Evolutionary conservation across 1,284 basidiomycete species (phyloP).

Genomic region (Tilletia indica): DNA sequence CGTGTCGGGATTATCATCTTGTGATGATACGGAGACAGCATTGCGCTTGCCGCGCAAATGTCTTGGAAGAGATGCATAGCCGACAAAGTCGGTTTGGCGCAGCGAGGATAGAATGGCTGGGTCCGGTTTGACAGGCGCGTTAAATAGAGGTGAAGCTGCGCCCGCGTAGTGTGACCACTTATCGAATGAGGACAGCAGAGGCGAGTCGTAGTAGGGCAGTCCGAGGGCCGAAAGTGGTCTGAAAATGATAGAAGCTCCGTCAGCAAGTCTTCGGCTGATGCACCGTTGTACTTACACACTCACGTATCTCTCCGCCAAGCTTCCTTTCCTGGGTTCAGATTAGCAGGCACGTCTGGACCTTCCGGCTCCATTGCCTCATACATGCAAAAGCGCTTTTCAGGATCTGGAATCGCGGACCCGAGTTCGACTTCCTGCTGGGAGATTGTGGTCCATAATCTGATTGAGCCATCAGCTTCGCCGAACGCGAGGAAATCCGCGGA

Average conservation of each 20-base stretch:
- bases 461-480: slow-evolving; percentile 79
- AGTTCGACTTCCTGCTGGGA: slow-evolving; percentile 51
- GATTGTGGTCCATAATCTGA: slow-evolving; percentile 76
- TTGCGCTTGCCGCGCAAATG: slow-evolving; percentile 81
- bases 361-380: slow-evolving; percentile 79
- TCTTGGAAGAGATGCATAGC: slow-evolving; percentile 78
- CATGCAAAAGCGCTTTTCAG: slow-evolving; percentile 68
- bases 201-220: slow-evolving; percentile 77
- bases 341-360: slow-evolving; percentile 75
- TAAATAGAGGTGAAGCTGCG: slow-evolving; percentile 60
- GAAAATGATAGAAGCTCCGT: not conserved
- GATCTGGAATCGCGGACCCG: slow-evolving; percentile 6
- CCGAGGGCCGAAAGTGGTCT: slow-evolving; percentile 81
- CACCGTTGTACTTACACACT: not conserved
- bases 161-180: slow-evolving; percentile 37
- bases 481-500: slow-evolving; percentile 88
- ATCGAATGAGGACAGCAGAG: slow-evolving; percentile 76
- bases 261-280: not conserved
- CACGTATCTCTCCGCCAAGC: slow-evolving; percentile 42
- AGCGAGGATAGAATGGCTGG: slow-evolving; percentile 72
- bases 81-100: slow-evolving; percentile 81
- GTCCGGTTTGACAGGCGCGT: slow-evolving; percentile 73
- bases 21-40: slow-evolving; percentile 59
- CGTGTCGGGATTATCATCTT: slow-evolving; percentile 35
- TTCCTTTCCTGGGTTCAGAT: slow-evolving; percentile 76